Base-by-base conservation (phyloP, 129 eudicot species). In the Smallanthus sonchifolius region DNA sequence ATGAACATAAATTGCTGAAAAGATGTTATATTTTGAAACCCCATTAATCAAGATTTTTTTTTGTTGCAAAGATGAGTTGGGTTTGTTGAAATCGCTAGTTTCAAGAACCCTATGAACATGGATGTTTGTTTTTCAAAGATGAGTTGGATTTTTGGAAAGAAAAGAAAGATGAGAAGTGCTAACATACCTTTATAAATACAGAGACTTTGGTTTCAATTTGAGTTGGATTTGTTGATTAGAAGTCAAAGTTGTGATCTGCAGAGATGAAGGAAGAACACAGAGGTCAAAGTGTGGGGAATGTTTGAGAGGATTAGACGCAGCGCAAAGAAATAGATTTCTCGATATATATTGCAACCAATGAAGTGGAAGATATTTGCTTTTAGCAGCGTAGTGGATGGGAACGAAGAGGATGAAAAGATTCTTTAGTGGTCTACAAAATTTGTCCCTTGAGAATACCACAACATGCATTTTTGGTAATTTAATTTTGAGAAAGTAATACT, bases 331-430 rank as follows among this genome's bases (percentile, higher is more conserved):
- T 48, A 76, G 70, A 32, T 2, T 68, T 67, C 69, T 70, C 48
- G 67, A 69, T 10, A 60, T 60, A 44, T 39, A 54, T 70, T 5
- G 65, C 8, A 75, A 59, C 44, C 44, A 74, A 51, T 44, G 61
- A 34, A 5, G 69, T 52, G 49, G 66, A 67, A 72, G 73, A 75
- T 74, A 79, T 79, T 68, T 71, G 75, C 77, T 63, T 78, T 75
- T 76, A 40, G 83, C 84, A 79, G 83, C 77, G 7, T 63, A 71
- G 74, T 72, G 79, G 78, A 79, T 72, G 77, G 77, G 66, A 69
- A 79, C 72, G 78, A 67, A 81, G 79, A 19, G 73, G 82, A 76
- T 80, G 83, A 80, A 74, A 70, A 70, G 56, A 44, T 49, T 47
- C 57, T 75, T 74, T 16, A 76, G 39, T 61, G 0, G 52, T 71